Base-by-base conservation (phyloP, 345 rosid genomes). In the rapeseed (Brassica napus) region DNA sequence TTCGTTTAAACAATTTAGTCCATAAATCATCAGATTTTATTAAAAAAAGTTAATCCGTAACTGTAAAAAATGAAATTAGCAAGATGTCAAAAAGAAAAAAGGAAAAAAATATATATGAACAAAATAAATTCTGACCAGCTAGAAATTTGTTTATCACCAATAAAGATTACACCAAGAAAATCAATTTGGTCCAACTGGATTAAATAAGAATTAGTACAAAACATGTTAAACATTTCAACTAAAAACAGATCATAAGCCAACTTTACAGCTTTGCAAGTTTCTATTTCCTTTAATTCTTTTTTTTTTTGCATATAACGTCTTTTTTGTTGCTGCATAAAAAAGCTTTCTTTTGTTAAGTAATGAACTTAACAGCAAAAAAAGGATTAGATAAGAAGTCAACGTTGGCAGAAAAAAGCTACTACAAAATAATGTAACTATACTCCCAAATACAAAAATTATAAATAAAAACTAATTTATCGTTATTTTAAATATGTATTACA, bases 251-350 rank as follows among this genome's bases (percentile, higher is more conserved):
- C 57, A 52, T n/a, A 52, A n/a, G 57, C 18, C 18, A 52, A 52
- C 57, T 52, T 52, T n/a, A n/a, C 57, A 52, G 57, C 57, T 52
- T 52, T 52, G 57, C 57, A 52, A n/a, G 57, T n/a, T 52, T 47
- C 6, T 52, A 52, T 52, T n/a, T 52, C 57, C 15, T 52, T 52
- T 5, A 52, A 47, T 52, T 52, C 0, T 52, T 52, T 47, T 44
- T 18, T 18, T 18, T 18, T 42, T n/a, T 52, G 16, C 15, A 4
- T 4, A 14, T 47, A 47, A 47, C 55, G 7, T 42, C 3, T 4
- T n/a, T n/a, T 52, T n/a, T 52, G 57, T 52, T n/a, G 57, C 21
- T 52, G 57, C 21, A 18, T 18, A 18, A 42, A 42, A 37, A 37
- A 42, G 10, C 14, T 42, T 42, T 14, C 49, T 42, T 42, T 42